phyloP scores from a whole-genome alignment of 805 yeast species.

The Candida maltosa region DNA sequence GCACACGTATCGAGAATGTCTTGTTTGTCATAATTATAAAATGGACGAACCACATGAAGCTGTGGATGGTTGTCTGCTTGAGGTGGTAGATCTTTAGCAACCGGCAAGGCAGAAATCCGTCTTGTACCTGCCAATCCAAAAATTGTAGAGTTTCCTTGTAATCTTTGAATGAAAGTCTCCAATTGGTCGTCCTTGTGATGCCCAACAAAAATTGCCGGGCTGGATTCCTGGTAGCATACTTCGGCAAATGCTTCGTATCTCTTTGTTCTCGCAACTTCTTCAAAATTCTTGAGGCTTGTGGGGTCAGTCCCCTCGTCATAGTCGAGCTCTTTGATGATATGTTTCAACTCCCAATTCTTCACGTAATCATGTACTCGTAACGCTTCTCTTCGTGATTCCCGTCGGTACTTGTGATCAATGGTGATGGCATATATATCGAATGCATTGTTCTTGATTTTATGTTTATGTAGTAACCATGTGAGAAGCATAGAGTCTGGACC shows the following conservation, averaged over 20 bases:
- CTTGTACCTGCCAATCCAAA: slow-evolving; percentile 61
- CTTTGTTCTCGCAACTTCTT: slow-evolving; percentile 54
- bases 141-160: slow-evolving; percentile 36
- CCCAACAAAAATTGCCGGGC: slow-evolving; percentile 50
- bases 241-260: slow-evolving; percentile 45
- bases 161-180: slow-evolving; percentile 63
- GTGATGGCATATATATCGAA: slow-evolving; percentile 53
- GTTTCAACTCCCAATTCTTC: slow-evolving; percentile 30
- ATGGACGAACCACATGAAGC: slow-evolving; percentile 46
- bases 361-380: slow-evolving; percentile 28
- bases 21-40: slow-evolving; percentile 43
- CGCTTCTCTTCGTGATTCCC: slow-evolving; percentile 51
- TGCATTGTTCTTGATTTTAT: slow-evolving; percentile 21
- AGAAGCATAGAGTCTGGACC: slow-evolving; percentile 81
- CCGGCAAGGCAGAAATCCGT: slow-evolving; percentile 22
- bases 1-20: slow-evolving; percentile 47
- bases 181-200: slow-evolving; percentile 72
- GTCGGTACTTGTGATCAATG: slow-evolving; percentile 60
- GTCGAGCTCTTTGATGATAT: slow-evolving; percentile 23
- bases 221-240: slow-evolving; percentile 33
- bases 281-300: slow-evolving; percentile 40
- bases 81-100: slow-evolving; percentile 11
- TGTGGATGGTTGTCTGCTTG: slow-evolving; percentile 13
- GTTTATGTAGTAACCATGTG: slow-evolving; percentile 45
- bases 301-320: slow-evolving; percentile 21